Conservation (phyloP, 768 basidiomycete genomes). For the Cystofilobasidium capitatum region DNA sequence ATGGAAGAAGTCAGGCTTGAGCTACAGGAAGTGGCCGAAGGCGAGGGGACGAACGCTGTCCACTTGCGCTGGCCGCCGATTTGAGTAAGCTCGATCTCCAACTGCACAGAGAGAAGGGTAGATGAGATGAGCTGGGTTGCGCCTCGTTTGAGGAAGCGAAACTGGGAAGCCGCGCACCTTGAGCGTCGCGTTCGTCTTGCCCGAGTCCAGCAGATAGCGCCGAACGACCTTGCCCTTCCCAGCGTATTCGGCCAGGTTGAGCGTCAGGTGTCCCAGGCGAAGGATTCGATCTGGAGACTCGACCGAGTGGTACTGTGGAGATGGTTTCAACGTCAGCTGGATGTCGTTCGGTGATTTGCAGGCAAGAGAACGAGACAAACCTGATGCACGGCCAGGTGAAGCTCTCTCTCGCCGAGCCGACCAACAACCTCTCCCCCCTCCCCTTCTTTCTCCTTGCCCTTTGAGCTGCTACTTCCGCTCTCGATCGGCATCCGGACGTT, state of each 20-base stretch:
- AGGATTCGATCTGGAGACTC: constrained; percentile 38
- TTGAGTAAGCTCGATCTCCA: constrained; percentile 53
- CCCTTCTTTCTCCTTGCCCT: constrained; percentile 34
- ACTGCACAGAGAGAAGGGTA: constrained; percentile 37
- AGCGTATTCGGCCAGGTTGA: constrained; percentile 69
- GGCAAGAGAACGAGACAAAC: constrained; percentile 13
- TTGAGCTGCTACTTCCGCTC: constrained; percentile 33
- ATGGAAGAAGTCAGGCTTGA: not conserved
- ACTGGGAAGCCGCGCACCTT: constrained; percentile 45
- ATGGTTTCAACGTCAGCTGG: no score
- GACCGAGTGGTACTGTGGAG: constrained; percentile 52
- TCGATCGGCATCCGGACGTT: constrained; percentile 56
- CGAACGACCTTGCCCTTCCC: constrained; percentile 52
- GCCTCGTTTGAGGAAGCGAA: constrained; percentile 8
- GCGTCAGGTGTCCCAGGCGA: constrained; percentile 42
- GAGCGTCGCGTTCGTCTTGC: constrained; percentile 68
- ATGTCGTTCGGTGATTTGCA: no score
- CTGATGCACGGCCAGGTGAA: constrained; percentile 60
- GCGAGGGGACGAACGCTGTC: not conserved
- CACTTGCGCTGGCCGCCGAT: constrained; percentile 51
- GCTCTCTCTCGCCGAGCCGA: constrained; percentile 50
- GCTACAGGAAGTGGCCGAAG: not conserved
- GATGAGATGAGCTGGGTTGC: not conserved
- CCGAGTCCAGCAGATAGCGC: constrained; percentile 58
- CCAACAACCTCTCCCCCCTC: constrained; percentile 5